These are phyloP conservation scores for Globisporangium paddicum DNA, from an alignment of 352 stramenopile genomes.

Conservation along the genomic window DNA sequence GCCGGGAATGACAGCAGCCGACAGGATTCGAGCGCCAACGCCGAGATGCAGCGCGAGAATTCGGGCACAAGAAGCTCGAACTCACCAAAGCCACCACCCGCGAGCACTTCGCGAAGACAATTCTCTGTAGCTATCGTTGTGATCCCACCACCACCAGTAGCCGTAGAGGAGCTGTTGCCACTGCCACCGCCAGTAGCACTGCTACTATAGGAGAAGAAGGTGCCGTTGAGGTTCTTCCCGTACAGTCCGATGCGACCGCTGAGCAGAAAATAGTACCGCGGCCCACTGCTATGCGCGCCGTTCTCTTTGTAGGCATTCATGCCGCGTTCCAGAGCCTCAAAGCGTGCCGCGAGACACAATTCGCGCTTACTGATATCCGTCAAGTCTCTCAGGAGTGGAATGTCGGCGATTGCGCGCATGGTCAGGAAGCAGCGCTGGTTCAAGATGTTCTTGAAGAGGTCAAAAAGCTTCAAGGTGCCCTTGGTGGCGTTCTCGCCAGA, in stretches of 20 bases:
- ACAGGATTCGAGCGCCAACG: conserved; percentile 38
- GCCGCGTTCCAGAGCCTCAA: conserved; percentile 49
- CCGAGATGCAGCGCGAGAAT: conserved; percentile 24
- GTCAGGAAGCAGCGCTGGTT: conserved; percentile 62
- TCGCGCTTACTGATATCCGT: conserved; percentile 33
- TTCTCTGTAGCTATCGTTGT: conserved; percentile 6
- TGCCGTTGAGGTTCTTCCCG: conserved; percentile 21
- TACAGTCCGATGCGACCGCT: conserved; percentile 40
- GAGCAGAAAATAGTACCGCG: conserved; percentile 48
- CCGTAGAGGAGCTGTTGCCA: not conserved
- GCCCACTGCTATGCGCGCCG: conserved; percentile 10
- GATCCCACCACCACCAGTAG: not conserved
- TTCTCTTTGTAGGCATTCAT: conserved; percentile 42
- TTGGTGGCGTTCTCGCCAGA: conserved; percentile 6
- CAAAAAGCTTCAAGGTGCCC: conserved; percentile 39
- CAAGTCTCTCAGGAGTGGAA: conserved; percentile 38
- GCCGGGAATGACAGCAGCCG: conserved; percentile 54
- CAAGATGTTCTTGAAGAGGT: conserved; percentile 63
- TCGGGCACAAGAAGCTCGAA: conserved; percentile 56
- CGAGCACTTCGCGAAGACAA: conserved; percentile 33
- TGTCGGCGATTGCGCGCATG: conserved; percentile 45
- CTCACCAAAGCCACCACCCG: conserved; percentile 52
- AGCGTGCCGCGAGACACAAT: conserved; percentile 43
- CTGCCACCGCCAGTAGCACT: not conserved
- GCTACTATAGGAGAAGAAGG: conserved; percentile 3